These are phyloP conservation scores for Triticum monococcum DNA, from an alignment of 176 grass and related monocot genomes.

Conservation along the genomic window DNA sequence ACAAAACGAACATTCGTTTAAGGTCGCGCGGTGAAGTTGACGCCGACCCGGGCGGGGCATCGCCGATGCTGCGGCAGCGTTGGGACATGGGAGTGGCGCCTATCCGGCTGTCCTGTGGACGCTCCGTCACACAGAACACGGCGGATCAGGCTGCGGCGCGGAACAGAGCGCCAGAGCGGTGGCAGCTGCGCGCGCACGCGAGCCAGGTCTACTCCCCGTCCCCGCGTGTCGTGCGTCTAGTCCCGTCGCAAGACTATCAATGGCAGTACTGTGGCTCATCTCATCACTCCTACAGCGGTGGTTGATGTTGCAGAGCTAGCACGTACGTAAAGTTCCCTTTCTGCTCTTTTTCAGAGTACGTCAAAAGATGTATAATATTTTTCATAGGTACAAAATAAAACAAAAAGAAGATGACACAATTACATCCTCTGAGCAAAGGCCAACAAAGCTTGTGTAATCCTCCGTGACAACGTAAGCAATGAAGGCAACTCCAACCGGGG, in stretches of 20 bases:
- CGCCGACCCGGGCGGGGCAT: background rate
- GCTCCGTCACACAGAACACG: no score
- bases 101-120: background rate
- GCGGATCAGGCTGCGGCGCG: no score
- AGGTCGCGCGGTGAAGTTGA: no score
- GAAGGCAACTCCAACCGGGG: no score
- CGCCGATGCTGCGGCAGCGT: background rate
- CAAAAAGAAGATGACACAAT: no score
- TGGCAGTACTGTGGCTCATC: background rate
- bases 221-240: background rate
- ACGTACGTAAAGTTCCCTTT: background rate
- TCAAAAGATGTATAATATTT: no score
- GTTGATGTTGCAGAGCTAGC: background rate
- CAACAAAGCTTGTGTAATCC: no score
- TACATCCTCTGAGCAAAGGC: no score
- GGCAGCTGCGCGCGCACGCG: background rate
- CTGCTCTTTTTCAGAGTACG: no score
- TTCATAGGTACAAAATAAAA: no score
- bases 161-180: background rate
- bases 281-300: background rate
- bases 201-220: background rate
- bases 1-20: no score
- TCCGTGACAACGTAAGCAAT: no score
- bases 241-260: background rate
- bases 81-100: background rate